phyloP scores from a whole-genome alignment of 2,329 filamentous ascomycete genomes.

The Ramularia endophylla region DNA sequence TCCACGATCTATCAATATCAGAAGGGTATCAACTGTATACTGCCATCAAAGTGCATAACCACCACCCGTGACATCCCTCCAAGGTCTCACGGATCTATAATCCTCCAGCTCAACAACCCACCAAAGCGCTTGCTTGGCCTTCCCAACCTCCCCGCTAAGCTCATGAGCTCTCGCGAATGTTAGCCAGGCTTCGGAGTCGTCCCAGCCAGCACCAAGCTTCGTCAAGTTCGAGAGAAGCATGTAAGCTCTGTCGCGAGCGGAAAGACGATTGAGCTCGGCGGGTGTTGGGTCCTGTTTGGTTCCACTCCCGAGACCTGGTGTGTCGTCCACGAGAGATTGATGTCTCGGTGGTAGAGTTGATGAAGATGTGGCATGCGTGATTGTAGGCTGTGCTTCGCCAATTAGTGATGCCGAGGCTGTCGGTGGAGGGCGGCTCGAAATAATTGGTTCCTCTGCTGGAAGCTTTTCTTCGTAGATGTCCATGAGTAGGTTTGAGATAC shows the following conservation, averaged over 20 bases:
- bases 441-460: conserved; percentile 52
- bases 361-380: conserved; percentile 14
- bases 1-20: too few relatives aligned
- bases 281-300: conserved; percentile 43
- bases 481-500: conserved; percentile 75
- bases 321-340: conserved; percentile 11
- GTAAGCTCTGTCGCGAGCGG: conserved; percentile 83
- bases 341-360: conserved; percentile 12
- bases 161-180: conserved; percentile 82
- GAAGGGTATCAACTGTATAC: too few relatives aligned
- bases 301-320: conserved; percentile 2
- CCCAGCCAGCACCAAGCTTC: conserved; percentile 82
- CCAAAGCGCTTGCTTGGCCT: conserved; percentile 90
- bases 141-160: conserved; percentile 74
- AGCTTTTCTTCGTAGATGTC: conserved; percentile 69
- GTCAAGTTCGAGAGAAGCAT: conserved; percentile 76
- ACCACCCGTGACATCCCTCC: conserved; percentile 51
- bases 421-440: conserved; percentile 26
- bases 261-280: conserved; percentile 73
- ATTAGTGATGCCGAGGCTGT: conserved; percentile 17
- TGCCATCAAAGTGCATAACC: conserved; percentile 27
- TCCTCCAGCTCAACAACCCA: conserved; percentile 97
- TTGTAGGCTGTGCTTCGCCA: conserved; percentile 15
- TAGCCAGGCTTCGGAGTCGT: conserved; percentile 90
- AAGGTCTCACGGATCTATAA: conserved; percentile 68